Evolutionary conservation across 306 rosid species (phyloP).

Genomic region (Quercus aquifolioides): DNA sequence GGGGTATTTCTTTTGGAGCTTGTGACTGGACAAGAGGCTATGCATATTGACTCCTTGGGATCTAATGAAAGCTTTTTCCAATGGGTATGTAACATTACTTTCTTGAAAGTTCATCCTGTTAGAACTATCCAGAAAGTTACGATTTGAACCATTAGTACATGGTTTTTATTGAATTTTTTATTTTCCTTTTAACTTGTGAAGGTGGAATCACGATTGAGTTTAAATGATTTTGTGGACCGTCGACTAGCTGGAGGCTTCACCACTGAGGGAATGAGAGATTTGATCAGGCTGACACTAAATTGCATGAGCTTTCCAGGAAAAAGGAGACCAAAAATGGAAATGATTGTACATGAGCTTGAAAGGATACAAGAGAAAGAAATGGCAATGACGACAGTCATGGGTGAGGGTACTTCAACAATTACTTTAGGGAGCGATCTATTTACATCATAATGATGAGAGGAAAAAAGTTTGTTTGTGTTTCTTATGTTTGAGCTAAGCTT

Average conservation of each 20-base stretch:
- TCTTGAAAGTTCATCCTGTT: too few relatives aligned
- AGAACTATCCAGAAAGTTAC: too few relatives aligned
- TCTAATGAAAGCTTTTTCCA: conserved; percentile 42
- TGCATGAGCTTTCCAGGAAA: conserved; percentile 45
- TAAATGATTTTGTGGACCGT: conserved; percentile 35
- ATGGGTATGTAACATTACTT: conserved; percentile 25
- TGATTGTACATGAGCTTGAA: conserved; percentile 34
- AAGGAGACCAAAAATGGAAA: conserved; percentile 40
- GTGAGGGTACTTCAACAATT: conserved; percentile 43
- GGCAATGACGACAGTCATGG: conserved; percentile 45
- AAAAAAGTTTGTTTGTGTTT: conserved; percentile 10
- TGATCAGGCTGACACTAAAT: conserved; percentile 42
- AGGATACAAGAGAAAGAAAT: conserved; percentile 45
- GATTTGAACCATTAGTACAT: too few relatives aligned
- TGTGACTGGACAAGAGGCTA: conserved; percentile 42
- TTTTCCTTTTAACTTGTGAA: conserved; percentile 2
- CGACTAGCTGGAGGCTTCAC: conserved; percentile 40
- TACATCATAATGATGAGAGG: conserved; percentile 16
- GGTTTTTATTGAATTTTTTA: too few relatives aligned
- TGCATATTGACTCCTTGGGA: conserved; percentile 31
- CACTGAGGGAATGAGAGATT: conserved; percentile 39
- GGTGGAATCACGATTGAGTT: conserved; percentile 42
- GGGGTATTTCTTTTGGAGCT: conserved; percentile 49
- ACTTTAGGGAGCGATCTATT: conserved; percentile 37
- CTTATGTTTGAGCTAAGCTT: conserved; percentile 23